Evolutionary conservation across 2,329 filamentous ascomycete species (phyloP).

Genomic region (Claviceps sp.): DNA sequence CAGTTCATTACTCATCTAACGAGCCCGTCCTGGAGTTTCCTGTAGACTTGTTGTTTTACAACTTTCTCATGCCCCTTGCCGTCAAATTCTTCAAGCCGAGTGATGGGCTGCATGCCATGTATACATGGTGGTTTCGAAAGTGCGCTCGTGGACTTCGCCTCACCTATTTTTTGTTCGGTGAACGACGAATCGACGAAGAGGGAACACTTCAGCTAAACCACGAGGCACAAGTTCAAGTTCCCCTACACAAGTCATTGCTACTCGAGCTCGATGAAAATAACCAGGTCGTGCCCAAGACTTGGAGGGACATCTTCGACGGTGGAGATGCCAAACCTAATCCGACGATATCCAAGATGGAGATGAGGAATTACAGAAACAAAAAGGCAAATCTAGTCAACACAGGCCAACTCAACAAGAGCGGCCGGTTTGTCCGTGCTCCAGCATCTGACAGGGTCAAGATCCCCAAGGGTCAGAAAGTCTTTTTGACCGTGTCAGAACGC

Average conservation of each 20-base stretch:
- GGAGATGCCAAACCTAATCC: conserved; percentile 30
- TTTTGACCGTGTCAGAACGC: conserved; percentile 57
- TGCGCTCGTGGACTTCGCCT: conserved; percentile 71
- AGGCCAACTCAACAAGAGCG: conserved; percentile 50
- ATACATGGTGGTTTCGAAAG: conserved; percentile 89
- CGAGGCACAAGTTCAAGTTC: conserved; percentile 17
- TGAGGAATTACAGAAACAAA: conserved; percentile 21
- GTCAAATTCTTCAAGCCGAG: conserved; percentile 76
- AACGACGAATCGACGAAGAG: conserved; percentile 70
- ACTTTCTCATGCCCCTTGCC: conserved; percentile 83
- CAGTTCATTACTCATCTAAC: conserved; percentile 86
- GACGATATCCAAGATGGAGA: conserved; percentile 22
- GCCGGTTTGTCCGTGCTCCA: conserved; percentile 80
- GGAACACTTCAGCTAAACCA: conserved; percentile 42
- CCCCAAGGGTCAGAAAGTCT: conserved; percentile 69
- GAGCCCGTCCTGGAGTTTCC: conserved; percentile 91
- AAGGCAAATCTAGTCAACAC: conserved; percentile 34
- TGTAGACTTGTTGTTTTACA: conserved; percentile 88
- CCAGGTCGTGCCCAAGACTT: conserved; percentile 39
- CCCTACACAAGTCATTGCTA: conserved; percentile 29
- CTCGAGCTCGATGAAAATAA: conserved; percentile 31
- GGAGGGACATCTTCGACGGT: conserved; percentile 41
- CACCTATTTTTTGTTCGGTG: conserved; percentile 86
- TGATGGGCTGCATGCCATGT: conserved; percentile 71
- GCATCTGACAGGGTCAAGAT: conserved; percentile 93